phyloP scores from a whole-genome alignment of 2,329 filamentous ascomycete genomes.

The Apiospora malaysiana region DNA sequence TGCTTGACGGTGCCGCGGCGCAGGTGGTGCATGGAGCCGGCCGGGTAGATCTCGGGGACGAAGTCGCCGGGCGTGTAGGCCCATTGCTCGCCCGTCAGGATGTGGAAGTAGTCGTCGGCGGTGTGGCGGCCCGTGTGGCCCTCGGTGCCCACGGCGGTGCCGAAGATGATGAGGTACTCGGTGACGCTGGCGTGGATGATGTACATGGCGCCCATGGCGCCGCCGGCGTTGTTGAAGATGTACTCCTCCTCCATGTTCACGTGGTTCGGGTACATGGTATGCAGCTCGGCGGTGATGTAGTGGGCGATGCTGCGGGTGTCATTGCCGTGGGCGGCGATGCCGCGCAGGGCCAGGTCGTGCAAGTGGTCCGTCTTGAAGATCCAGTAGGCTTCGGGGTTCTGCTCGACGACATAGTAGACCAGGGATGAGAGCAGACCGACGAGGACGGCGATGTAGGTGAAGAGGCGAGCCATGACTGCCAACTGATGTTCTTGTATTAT shows the following conservation, averaged over 20 bases:
- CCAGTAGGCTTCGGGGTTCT: conserved; percentile 70
- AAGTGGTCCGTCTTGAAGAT: conserved; percentile 75
- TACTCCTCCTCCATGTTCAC: conserved; percentile 79
- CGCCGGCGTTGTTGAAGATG: conserved; percentile 92
- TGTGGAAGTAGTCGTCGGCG: conserved; percentile 94
- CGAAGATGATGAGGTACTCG: conserved; percentile 90
- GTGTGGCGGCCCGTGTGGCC: conserved; percentile 89
- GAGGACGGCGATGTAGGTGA: conserved; percentile 26
- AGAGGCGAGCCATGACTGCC: conserved; percentile 19
- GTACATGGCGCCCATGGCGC: conserved; percentile 92
- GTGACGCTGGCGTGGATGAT: conserved; percentile 88
- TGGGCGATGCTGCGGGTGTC: conserved; percentile 73
- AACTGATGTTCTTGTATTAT: neutral
- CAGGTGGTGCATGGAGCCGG: conserved; percentile 75
- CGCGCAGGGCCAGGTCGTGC: conserved; percentile 70
- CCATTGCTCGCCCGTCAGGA: conserved; percentile 77
- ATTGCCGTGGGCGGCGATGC: conserved; percentile 73
- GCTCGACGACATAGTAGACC: conserved; percentile 62
- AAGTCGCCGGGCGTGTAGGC: conserved; percentile 75
- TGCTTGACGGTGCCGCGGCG: conserved; percentile 76
- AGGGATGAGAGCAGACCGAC: conserved; percentile 54
- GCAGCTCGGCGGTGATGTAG: conserved; percentile 73
- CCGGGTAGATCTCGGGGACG: conserved; percentile 71
- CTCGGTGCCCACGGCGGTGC: conserved; percentile 82
- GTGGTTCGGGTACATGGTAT: conserved; percentile 56